These are phyloP conservation scores for Chrysanthemum lavandulifolium DNA, from an alignment of 129 eudicot genomes.

Conservation along the genomic window DNA sequence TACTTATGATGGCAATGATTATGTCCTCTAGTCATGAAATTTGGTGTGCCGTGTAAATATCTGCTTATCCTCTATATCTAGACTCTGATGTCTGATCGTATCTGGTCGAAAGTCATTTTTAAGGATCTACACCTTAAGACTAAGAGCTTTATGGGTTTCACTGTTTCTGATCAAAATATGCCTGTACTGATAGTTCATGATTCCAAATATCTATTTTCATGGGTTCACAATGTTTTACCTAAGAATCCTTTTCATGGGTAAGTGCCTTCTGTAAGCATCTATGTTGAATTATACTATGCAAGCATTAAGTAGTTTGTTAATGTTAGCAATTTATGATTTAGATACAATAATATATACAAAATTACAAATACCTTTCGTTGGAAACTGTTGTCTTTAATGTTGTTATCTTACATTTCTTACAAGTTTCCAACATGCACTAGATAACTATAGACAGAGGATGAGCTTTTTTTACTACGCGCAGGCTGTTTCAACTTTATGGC, in stretches of 20 bases:
- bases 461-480: conserved; percentile 31
- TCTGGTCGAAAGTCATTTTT: too few species aligned
- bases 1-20: too few species aligned
- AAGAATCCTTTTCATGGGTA: background rate
- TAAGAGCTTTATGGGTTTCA: too few species aligned
- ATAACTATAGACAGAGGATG: conserved; percentile 13
- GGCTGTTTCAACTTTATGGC: conserved; percentile 64
- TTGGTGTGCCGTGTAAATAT: too few species aligned
- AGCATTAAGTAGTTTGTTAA: background rate
- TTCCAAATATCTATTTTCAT: background rate
- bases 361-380: background rate
- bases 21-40: too few species aligned
- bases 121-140: too few species aligned
- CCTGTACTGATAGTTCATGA: background rate
- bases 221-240: background rate
- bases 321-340: background rate
- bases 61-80: too few species aligned
- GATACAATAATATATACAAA: background rate
- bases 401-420: conserved; percentile 11
- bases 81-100: too few species aligned
- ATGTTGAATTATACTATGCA: too few species aligned
- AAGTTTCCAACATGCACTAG: conserved; percentile 4
- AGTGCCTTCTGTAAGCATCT: background rate
- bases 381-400: background rate
- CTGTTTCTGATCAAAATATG: too few species aligned